phyloP scores from a whole-genome alignment of 352 stramenopile genomes.

The Phytophthora idaei region DNA sequence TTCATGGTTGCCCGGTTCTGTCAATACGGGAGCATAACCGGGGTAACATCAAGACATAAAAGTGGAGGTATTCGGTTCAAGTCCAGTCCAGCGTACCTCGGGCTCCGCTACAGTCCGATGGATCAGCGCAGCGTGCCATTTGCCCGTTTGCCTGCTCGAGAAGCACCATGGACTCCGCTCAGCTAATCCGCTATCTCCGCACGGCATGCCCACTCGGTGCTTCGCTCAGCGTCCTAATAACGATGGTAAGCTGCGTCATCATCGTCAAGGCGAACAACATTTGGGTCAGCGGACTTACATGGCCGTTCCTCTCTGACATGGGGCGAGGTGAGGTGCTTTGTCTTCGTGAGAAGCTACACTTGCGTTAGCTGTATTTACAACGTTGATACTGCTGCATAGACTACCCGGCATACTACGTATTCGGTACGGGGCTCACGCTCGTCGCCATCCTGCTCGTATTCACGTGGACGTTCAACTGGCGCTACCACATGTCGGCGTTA shows the following conservation, averaged over 20 bases:
- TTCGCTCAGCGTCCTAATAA: constrained; percentile 46
- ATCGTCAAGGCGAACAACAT: constrained; percentile 62
- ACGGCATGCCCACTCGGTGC: constrained; percentile 45
- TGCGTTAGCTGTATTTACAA: neutral
- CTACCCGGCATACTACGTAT: constrained; percentile 64
- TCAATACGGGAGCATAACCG: constrained; percentile 7
- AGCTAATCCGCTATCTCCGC: constrained; percentile 30
- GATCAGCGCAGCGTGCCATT: constrained; percentile 14
- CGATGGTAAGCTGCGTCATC: constrained; percentile 57
- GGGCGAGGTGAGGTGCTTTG: constrained; percentile 43
- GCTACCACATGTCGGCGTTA: constrained; percentile 46
- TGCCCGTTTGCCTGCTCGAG: constrained; percentile 5
- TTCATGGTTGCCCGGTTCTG: constrained; percentile 22
- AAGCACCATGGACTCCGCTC: constrained; percentile 25
- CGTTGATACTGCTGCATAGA: constrained; percentile 26
- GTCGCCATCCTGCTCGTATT: constrained; percentile 46
- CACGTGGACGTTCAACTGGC: constrained; percentile 62
- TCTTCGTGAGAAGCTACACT: neutral
- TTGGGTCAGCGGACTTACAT: constrained; percentile 58
- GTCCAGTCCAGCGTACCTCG: constrained; percentile 11
- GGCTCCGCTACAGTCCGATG: constrained; percentile 15
- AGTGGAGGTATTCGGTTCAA: constrained; percentile 34
- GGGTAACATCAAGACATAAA: neutral
- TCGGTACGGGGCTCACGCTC: constrained; percentile 55
- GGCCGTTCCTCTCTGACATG: constrained; percentile 72